Evolutionary conservation across 1,284 basidiomycete species (phyloP), one percentile per base, ranked within the genome.

Genomic region (Ceratobasidium sp.): DNA sequence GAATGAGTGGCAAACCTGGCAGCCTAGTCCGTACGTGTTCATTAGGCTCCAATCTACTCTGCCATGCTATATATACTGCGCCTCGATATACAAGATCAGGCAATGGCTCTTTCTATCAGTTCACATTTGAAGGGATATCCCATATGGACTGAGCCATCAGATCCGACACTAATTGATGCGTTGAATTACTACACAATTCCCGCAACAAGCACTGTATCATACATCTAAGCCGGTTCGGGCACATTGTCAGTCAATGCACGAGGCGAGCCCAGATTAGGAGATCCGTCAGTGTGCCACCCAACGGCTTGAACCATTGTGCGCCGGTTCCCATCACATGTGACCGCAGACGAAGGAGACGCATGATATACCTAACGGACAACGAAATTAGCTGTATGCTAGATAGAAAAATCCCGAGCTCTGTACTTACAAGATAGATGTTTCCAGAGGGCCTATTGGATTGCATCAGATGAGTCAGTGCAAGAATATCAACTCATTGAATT

Each of bases 351-450:
- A 13, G 66, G 57, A 15, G 78, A 77, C n/a, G 75, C 67, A 48
- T 79, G 78, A 33, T 79, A 79, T 15, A 79, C 78, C 64, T 77
- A 64, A 7, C 20, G 42, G 44, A 20, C 46, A 6, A 28, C 28
- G 23, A 33, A 28, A 50, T 50, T 68, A 23, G 17, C 17, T n/a
- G 12, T n/a, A 52, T 33, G 33, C 33, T 33, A 33, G 33, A 33
- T 33, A 33, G 33, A 33, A 33, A 33, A 33, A 20, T 50, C 12
- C 48, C 48, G 20, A 50, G 20, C 33, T 50, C 33, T 33, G 33
- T 50, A 50, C 48, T 50, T 20, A 50, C 48, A 15, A 50, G 12
- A 20, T 50, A 50, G 12, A 50, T 50, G 20, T 50, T 50, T 15
- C 48, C 48, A 50, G 48, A 50, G 12, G 48, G 48, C 13, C 48